phyloP scores from a whole-genome alignment of 1,284 basidiomycete species.

The Omphalotus olearius region DNA sequence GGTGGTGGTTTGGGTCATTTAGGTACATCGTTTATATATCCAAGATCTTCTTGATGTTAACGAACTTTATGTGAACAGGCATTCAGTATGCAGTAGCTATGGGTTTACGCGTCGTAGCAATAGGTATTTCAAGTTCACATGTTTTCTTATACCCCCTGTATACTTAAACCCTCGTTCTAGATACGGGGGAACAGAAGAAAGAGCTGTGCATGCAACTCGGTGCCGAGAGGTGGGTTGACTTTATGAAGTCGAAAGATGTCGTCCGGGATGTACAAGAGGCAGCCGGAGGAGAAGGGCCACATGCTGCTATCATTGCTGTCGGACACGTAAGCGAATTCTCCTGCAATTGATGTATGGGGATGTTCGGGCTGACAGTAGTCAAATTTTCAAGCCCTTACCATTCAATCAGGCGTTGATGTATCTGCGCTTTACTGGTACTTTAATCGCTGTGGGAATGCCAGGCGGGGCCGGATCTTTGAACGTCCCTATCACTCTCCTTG shows the following conservation, averaged over 20 bases:
- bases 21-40: constrained; percentile 27
- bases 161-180: no score
- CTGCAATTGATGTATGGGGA: neutral
- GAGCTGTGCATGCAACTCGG: constrained; percentile 56
- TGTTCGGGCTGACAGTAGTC: neutral
- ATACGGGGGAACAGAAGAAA: constrained; percentile 64
- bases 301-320: constrained; percentile 58
- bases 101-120: constrained; percentile 66
- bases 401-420: constrained; percentile 67
- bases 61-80: constrained; percentile 27
- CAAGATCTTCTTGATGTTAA: neutral
- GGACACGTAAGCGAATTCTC: constrained; percentile 30
- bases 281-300: constrained; percentile 61
- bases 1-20: constrained; percentile 61
- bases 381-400: constrained; percentile 37
- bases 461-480: constrained; percentile 32
- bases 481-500: constrained; percentile 53
- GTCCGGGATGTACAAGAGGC: constrained; percentile 49
- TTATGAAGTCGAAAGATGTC: constrained; percentile 49
- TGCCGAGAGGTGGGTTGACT: constrained; percentile 71
- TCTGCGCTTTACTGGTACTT: constrained; percentile 48
- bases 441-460: constrained; percentile 65
- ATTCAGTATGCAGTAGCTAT: constrained; percentile 65
- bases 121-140: no score
- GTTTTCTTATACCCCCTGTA: no score